Evolutionary conservation across 225 moss, liverwort and hornwort genomes (phyloP), one percentile per base, ranked within the genome.

Genomic region (Thuidium tamariscinum): DNA sequence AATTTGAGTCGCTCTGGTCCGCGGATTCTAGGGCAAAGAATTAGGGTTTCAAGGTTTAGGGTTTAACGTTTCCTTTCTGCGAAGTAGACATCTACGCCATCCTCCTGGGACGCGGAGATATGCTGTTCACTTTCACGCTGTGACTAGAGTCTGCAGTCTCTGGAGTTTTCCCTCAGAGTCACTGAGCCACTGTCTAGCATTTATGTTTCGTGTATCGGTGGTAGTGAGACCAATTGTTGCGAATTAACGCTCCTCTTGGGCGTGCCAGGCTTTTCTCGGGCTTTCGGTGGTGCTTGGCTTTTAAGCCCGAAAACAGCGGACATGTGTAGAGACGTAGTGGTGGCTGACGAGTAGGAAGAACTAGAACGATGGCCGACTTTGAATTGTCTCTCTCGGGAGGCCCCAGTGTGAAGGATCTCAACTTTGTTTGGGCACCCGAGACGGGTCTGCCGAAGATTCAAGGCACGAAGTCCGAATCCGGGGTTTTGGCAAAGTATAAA

Each of bases 391-490:
- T 91, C 9, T 78, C 88, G 20, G 67, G 75, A 25, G 87, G 62
- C 48, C 73, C 88, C 29, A 89, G 83, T 29, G 92, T 81, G 52
- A 85, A 82, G 66, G 87, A 88, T 49, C 66, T 94, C 7, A 87
- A 68, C 51, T 82, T 85, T 3, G 87, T 84, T 7, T 94, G 92
- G 93, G 64, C 54, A 21, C 93, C 93, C 5, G 93, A 90, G 80
- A 92, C 91, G 46, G 88, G 93, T 48, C 69, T 94, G 66, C 92
- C 92, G 54, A 77, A 56, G 64, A 87, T 92, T 34, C 87, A 74
- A n/a, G 7, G 62, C 49, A 16, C 52, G 36, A 89, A 74, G 74
- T 42, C 69, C 39, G 74, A 61, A 3, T 67, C 34, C 30, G 87
- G 91, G 46, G 73, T 89, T 11, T 64, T 88, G 87, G 88, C 86